Evolutionary conservation across 1,284 basidiomycete genomes (phyloP).

Genomic region (Sporisorium iseilematis-ciliati): DNA sequence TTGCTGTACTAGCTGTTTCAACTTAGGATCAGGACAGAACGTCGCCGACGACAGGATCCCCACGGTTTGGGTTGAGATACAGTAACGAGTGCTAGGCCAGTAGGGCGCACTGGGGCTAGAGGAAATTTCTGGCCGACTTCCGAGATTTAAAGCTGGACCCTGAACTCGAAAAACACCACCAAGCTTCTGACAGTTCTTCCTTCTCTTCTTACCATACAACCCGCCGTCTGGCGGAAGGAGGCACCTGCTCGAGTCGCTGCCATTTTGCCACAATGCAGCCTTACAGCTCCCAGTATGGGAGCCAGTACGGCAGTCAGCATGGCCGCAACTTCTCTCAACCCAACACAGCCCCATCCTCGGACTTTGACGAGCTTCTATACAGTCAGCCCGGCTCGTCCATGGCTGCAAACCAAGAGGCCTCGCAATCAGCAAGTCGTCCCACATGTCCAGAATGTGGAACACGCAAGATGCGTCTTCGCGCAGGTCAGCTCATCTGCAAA

Average conservation of each 20-base stretch:
- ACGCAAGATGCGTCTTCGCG: conserved; percentile 44
- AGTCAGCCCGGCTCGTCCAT: conserved; percentile 26
- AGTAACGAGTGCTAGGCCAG: too few species aligned
- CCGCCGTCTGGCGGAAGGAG: not conserved
- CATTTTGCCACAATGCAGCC: conserved; percentile 20
- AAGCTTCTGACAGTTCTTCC: not conserved
- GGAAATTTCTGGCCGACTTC: conserved; percentile 2
- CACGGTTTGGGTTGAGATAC: too few species aligned
- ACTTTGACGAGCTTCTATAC: conserved; percentile 37
- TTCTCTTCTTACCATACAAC: not conserved
- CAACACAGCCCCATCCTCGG: conserved; percentile 29
- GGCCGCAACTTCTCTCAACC: conserved; percentile 32
- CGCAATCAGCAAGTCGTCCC: conserved; percentile 33
- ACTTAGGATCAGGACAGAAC: too few species aligned
- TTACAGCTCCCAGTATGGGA: conserved; percentile 8
- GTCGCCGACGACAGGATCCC: too few species aligned
- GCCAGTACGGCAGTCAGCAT: conserved; percentile 20
- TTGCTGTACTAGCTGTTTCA: too few species aligned
- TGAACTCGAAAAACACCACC: not conserved
- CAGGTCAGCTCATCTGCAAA: conserved; percentile 54
- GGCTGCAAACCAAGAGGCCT: conserved; percentile 13
- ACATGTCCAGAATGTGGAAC: conserved; percentile 50
- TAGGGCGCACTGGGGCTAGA: too few species aligned
- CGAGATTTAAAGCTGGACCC: conserved; percentile 10
- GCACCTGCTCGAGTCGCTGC: not conserved